A percentile compares a stretch with the other conserved stretches of the same genome.
Evolutionary conservation across 2,329 filamentous ascomycete species (phyloP).

Genomic region (Eutypella sp.): DNA sequence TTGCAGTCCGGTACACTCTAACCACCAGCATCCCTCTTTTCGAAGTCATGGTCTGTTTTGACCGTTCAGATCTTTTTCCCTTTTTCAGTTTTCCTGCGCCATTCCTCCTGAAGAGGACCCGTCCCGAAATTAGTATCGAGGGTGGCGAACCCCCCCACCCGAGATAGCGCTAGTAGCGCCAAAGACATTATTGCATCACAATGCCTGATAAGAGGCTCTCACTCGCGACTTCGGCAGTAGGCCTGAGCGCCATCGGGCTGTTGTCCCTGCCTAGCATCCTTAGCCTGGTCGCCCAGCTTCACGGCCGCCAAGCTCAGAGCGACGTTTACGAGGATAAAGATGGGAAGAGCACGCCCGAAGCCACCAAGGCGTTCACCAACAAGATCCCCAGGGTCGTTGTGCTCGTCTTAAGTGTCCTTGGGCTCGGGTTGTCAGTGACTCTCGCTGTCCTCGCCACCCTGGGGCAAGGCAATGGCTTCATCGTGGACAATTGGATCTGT

Average conservation of each 20-base stretch:
- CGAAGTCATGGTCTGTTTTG: no score
- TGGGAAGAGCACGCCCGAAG: not conserved
- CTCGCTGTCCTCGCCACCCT: conserved; percentile 49
- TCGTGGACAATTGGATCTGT: conserved; percentile 55
- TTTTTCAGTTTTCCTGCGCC: no score
- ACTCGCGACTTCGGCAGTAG: conserved; percentile 20
- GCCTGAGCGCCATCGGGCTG: conserved; percentile 18
- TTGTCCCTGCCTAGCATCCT: conserved; percentile 20
- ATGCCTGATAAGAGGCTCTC: conserved; percentile 16
- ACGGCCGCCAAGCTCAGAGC: conserved; percentile 24
- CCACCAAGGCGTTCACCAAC: conserved; percentile 27
- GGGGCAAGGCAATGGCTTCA: conserved; percentile 27
- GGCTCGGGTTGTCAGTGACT: conserved; percentile 51
- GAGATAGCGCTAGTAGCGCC: no score
- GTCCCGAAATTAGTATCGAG: not conserved
- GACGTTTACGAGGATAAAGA: conserved; percentile 24
- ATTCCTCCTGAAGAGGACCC: no score
- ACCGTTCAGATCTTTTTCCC: no score
- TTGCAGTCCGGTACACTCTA: no score
- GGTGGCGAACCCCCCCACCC: conserved; percentile 5
- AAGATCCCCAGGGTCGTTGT: conserved; percentile 53
- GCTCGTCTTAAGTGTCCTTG: conserved; percentile 47
- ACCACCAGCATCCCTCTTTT: no score
- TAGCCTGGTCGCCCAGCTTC: conserved; percentile 14
- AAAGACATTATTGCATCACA: conserved; percentile 5